A percentile compares a stretch with the other conserved stretches of the same genome.
Conservation (phyloP, 2,329 filamentous ascomycete genomes). For the Ophiostoma montium region DNA sequence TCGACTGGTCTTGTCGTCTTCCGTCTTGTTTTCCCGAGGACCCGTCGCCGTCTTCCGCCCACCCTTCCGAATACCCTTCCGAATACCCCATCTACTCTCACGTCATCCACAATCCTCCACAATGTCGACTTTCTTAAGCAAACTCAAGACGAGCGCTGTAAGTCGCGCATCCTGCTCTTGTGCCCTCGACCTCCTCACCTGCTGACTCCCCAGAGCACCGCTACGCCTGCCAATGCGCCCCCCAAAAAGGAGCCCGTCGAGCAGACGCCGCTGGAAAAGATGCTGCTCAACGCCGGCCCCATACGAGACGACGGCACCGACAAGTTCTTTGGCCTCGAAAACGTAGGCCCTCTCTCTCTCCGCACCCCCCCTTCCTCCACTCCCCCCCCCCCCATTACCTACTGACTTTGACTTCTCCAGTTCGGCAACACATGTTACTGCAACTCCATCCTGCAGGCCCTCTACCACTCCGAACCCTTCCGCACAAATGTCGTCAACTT, state of each 20-base stretch:
- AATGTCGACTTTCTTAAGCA: constrained; percentile 44
- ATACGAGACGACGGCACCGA: constrained; percentile 80
- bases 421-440: constrained; percentile 98
- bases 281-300: constrained; percentile 69
- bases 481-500: constrained; percentile 90
- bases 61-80: too few relatives aligned
- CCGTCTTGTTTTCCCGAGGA: not conserved
- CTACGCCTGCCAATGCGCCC: constrained; percentile 20
- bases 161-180: constrained; percentile 20
- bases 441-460: constrained; percentile 94
- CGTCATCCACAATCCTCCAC: too few relatives aligned
- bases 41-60: too few relatives aligned
- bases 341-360: constrained; percentile 48
- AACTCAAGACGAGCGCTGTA: constrained; percentile 43
- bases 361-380: too few relatives aligned
- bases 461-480: constrained; percentile 91
- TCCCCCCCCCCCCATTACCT: too few relatives aligned
- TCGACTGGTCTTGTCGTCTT: not conserved
- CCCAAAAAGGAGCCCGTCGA: constrained; percentile 43
- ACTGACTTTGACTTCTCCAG: constrained; percentile 31
- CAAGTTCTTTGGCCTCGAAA: constrained; percentile 97
- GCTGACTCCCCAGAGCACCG: not conserved
- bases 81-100: too few relatives aligned
- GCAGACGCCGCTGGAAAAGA: constrained; percentile 51
- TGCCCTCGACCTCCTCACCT: not conserved